phyloP scores from a whole-genome alignment of 306 rosid genomes.

The Hylodesmum podocarpum region DNA sequence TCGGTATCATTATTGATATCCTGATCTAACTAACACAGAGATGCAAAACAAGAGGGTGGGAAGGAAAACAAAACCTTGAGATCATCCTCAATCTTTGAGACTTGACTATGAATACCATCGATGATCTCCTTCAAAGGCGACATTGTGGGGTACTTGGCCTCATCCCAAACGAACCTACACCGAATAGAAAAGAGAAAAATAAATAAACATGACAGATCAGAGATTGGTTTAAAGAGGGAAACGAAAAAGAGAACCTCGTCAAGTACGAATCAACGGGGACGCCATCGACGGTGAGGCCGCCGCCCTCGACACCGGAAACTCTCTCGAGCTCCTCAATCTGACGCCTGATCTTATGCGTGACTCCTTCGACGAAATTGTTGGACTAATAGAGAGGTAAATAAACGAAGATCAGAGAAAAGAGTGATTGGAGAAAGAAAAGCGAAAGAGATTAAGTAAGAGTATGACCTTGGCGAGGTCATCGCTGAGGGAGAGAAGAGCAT shows the following conservation, averaged over 20 bases:
- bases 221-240: neutral
- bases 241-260: slow-evolving; percentile 51
- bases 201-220: slow-evolving; percentile 6
- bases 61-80: slow-evolving; percentile 59
- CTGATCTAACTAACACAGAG: neutral
- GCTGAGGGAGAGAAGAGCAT: slow-evolving; percentile 96
- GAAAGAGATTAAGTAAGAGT: neutral
- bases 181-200: slow-evolving; percentile 1
- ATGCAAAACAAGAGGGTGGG: neutral
- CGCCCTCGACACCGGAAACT: slow-evolving; percentile 64
- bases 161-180: slow-evolving; percentile 90
- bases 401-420: neutral
- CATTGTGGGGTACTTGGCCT: slow-evolving; percentile 91
- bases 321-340: slow-evolving; percentile 92
- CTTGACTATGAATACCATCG: slow-evolving; percentile 77
- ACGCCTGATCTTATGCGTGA: slow-evolving; percentile 87
- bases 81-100: slow-evolving; percentile 92
- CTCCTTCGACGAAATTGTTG: slow-evolving; percentile 85
- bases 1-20: neutral
- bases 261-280: slow-evolving; percentile 96
- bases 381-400: slow-evolving; percentile 37
- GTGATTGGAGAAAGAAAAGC: neutral
- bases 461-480: slow-evolving; percentile 90
- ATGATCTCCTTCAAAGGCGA: slow-evolving; percentile 75
- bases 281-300: slow-evolving; percentile 80